Evolutionary conservation across 257 asterid species (phyloP).

Genomic region (Salvia rosmarinus): DNA sequence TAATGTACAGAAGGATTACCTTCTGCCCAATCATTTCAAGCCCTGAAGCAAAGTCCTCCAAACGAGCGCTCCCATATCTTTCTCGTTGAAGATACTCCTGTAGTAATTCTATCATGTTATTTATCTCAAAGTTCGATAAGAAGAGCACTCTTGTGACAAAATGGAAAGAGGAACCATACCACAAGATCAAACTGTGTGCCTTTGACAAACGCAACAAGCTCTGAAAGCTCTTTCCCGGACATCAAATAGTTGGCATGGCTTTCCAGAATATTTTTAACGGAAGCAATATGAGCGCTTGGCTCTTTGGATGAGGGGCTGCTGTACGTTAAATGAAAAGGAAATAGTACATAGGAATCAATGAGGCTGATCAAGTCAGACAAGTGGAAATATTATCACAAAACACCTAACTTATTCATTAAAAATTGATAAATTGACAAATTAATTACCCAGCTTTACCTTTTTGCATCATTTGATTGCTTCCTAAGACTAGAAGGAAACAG

Average conservation of each 20-base stretch:
- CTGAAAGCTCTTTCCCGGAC: conserved; percentile 98
- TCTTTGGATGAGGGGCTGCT: conserved; percentile 80
- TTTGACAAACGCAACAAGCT: conserved; percentile 97
- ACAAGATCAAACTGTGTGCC: conserved; percentile 99
- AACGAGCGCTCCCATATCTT: conserved; percentile 87
- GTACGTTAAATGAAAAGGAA: conserved; percentile 31
- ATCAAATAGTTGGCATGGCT: conserved; percentile 95
- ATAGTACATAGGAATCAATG: conserved; percentile 23
- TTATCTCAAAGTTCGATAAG: conserved; percentile 15
- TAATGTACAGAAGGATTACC: conserved; percentile 48
- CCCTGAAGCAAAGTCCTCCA: conserved; percentile 93
- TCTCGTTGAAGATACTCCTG: conserved; percentile 99
- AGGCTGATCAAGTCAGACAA: conserved; percentile 21
- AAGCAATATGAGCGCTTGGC: conserved; percentile 88
- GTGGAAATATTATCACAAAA: neutral
- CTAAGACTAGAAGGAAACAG: conserved; percentile 78
- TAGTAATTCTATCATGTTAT: conserved; percentile 34
- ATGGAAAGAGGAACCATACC: conserved; percentile 52
- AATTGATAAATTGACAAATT: neutral
- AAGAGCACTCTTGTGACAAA: conserved; percentile 16
- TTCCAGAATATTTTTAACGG: conserved; percentile 93
- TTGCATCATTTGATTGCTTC: conserved; percentile 76
- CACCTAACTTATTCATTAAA: neutral
- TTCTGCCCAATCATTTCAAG: conserved; percentile 94
- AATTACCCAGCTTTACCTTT: conserved; percentile 51